Base-by-base conservation (phyloP, 2,329 filamentous ascomycete genomes). In the Pestalotiopsis sp. region DNA sequence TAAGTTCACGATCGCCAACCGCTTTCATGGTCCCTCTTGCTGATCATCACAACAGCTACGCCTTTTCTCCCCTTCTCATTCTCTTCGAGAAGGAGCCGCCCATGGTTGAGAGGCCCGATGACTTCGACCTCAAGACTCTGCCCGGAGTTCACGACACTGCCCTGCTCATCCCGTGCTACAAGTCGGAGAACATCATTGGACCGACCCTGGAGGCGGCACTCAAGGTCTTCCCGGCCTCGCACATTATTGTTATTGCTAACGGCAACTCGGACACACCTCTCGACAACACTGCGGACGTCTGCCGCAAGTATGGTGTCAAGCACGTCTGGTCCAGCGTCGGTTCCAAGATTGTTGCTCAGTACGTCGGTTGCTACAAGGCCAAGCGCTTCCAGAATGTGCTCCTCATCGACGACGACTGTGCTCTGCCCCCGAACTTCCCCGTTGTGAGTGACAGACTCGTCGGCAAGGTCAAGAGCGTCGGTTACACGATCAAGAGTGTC, bases 371-470 rank as follows among this genome's bases (percentile, higher is more conserved):
- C 66, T 81, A 83, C 66, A 82, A 82, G 4, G 80, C 82, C 4
- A 79, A 81, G 65, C 74, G 74, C 1, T 85, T 84, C 71, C 76
- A 80, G 64, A 80, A 84, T 64, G 80, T 82, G 4, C 74, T 85
- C 5, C 77, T 85, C 39, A 85, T 85, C 65, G 83, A 85, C 65
- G 83, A 85, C 67, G 83, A 85, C 70, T 84, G 82, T 58, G 77
- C 81, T 1, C 75, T 85, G 3, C 83, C 83, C 1, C 73, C 81
- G 0, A 82, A 83, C 67, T 84, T 85, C 63, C 83, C 82, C 3
- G 77, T 85, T 4, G 81, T 83, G 24, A 81, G 78, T 1, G 78
- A 83, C 20, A 77, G 82, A 9, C 75, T 85, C 4, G 77, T 74
- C n/a, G 79, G 76, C 1, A 74, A 73, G 11, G 77, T 83, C 35